Conservation (phyloP, 2,329 filamentous ascomycete species). For the Juglanconis juglandina region DNA sequence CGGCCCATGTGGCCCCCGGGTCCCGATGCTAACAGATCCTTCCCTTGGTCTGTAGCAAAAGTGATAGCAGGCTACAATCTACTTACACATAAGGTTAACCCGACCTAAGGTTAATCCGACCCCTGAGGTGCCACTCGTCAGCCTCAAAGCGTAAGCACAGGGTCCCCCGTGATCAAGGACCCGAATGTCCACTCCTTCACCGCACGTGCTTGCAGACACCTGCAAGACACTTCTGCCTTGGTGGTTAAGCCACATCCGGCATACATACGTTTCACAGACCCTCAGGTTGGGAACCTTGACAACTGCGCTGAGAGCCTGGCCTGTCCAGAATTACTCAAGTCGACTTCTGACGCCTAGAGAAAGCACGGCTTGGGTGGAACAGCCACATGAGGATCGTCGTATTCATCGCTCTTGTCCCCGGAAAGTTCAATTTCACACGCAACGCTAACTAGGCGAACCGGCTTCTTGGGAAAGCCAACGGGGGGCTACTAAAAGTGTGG, state of each 20-base stretch:
- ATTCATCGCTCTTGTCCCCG: not conserved
- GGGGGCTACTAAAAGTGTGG: no score
- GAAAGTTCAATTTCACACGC: not conserved
- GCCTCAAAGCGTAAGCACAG: not conserved
- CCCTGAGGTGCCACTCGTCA: not conserved
- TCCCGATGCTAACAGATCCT: not conserved
- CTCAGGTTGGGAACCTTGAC: no score
- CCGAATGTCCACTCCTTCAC: conserved; percentile 5
- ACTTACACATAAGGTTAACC: not conserved
- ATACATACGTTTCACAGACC: no score
- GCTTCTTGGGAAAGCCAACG: not conserved
- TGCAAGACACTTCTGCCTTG: conserved; percentile 2
- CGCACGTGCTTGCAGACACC: conserved; percentile 9
- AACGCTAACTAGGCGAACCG: not conserved
- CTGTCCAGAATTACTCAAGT: no score
- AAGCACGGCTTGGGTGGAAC: no score
- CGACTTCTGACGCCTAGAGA: no score
- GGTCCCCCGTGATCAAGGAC: not conserved
- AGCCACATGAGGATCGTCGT: not conserved
- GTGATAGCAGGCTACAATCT: not conserved
- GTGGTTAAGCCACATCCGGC: not conserved
- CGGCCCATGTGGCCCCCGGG: conserved; percentile 1
- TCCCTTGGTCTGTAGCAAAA: rapidly evolving
- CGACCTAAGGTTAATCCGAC: not conserved
- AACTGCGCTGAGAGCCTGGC: no score